Base-by-base conservation (phyloP, 371 early-diverging fungal genomes). In the Capillidium heterosporum region DNA sequence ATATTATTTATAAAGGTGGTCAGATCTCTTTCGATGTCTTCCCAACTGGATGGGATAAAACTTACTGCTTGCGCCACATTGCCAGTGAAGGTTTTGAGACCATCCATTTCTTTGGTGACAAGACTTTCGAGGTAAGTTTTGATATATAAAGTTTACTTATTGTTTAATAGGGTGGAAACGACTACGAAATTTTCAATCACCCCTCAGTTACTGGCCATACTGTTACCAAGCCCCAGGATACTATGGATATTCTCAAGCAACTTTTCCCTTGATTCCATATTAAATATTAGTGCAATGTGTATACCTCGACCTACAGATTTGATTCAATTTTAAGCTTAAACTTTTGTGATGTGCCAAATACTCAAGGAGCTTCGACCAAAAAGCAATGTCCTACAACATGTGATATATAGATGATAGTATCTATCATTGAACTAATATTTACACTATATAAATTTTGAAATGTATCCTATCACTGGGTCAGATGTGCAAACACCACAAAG, bases 21-120 rank as follows among this genome's bases (percentile, higher is more conserved):
- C 95, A 99, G 71, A 99, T 99, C 67, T 98, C 98, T 4, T 97
- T 99, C 65, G 99, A 99, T 70, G 91, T 98, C 21, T 98, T 99
- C 80, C 99, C 99, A 41, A 81, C 79, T 48, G 99, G 99, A 32
- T 99, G 99, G 99, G 98, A 97, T 74, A 97, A 97, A 82, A 99
- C 98, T 46, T 99, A 93, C 73, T 98, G 99, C 70, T 77, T 99
- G 56, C 73, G 83, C 28, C 98, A 99, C 67, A 63, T 99, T 31
- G 70, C 85, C 63, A 63, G 77, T 40, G 91, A 96, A 65, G 81
- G 77, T 40, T 96, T 99, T 69, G 82, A 79, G 61, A 79, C 66
- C 24, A 87, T 99, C 59, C 91, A 96, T 71, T 99, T 99, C 76
- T 99, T 99, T 76, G 99, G 99, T 50, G 99, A 99, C 73, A 99